These are phyloP conservation scores for Geranium brycei DNA, from an alignment of 345 rosid species.

Conservation along the genomic window DNA sequence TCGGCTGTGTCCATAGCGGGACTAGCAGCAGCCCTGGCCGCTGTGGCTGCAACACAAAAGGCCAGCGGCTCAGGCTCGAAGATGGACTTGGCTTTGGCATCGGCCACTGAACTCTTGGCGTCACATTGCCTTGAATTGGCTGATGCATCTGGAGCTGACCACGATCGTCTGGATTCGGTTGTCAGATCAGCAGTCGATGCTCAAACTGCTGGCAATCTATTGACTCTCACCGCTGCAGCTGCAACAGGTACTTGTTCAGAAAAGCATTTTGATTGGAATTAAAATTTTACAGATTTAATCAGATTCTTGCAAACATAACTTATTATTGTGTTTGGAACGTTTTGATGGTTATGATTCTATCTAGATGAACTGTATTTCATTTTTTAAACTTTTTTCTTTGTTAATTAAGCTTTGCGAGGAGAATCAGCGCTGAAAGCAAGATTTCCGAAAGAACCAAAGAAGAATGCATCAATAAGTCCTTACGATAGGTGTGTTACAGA, in stretches of 20 bases:
- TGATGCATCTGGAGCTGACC: slow-evolving; percentile 64
- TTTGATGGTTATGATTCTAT: not conserved
- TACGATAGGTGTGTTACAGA: slow-evolving; percentile 45
- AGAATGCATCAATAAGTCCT: slow-evolving; percentile 76
- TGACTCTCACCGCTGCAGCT: slow-evolving; percentile 95
- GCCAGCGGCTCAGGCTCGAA: slow-evolving; percentile 34
- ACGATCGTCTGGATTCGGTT: slow-evolving; percentile 50
- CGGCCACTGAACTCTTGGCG: slow-evolving; percentile 83
- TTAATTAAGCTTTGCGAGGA: slow-evolving; percentile 65
- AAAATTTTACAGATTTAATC: not conserved
- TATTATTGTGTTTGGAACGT: too few relatives aligned
- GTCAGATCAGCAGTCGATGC: slow-evolving; percentile 76
- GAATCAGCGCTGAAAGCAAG: slow-evolving; percentile 72
- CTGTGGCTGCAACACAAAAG: slow-evolving; percentile 52
- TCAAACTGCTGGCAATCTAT: slow-evolving; percentile 65
- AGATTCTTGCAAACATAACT: too few relatives aligned
- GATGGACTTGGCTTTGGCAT: slow-evolving; percentile 64
- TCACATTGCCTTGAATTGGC: slow-evolving; percentile 83
- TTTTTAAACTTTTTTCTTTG: not conserved
- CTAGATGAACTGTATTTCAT: not conserved
- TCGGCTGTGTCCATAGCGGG: slow-evolving; percentile 77
- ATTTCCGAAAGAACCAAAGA: slow-evolving; percentile 76
- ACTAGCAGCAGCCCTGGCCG: slow-evolving; percentile 86
- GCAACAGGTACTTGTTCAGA: slow-evolving; percentile 53
- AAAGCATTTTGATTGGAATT: not conserved